Conservation (phyloP, 768 basidiomycete genomes). For the Rhodosporidiobolus sp. region DNA sequence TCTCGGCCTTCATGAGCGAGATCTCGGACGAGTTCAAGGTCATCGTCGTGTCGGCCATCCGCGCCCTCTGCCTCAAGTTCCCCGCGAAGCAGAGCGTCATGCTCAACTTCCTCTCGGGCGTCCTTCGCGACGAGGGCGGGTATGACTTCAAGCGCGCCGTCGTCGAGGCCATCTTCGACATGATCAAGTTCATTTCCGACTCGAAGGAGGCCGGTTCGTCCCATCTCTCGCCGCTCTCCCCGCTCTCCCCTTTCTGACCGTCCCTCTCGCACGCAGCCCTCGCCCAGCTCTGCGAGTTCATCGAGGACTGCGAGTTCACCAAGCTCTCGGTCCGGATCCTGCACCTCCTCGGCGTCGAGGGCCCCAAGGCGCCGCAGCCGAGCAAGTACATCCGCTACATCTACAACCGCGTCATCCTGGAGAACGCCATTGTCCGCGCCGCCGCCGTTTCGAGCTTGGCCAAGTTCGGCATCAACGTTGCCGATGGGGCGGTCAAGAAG, state of each 20-base stretch:
- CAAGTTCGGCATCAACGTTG: slow-evolving; percentile 90
- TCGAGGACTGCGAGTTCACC: slow-evolving; percentile 99
- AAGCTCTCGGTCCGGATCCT: slow-evolving; percentile 96
- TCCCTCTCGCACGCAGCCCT: slow-evolving; percentile 58
- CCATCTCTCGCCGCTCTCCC: background rate
- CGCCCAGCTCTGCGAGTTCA: slow-evolving; percentile 97
- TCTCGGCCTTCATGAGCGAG: slow-evolving; percentile 96
- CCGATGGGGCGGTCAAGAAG: slow-evolving; percentile 70
- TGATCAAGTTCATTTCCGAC: slow-evolving; percentile 96
- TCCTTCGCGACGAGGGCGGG: slow-evolving; percentile 95
- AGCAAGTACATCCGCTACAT: slow-evolving; percentile 99
- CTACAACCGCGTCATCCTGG: slow-evolving; percentile 97
- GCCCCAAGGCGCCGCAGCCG: slow-evolving; percentile 91
- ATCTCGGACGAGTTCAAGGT: slow-evolving; percentile 99
- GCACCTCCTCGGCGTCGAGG: slow-evolving; percentile 90
- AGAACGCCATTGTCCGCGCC: slow-evolving; percentile 95
- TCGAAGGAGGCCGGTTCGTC: slow-evolving; percentile 77
- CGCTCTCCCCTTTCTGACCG: background rate
- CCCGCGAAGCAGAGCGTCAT: slow-evolving; percentile 93
- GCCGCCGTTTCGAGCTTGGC: slow-evolving; percentile 92
- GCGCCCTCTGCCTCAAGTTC: slow-evolving; percentile 97
- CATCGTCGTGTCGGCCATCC: slow-evolving; percentile 97
- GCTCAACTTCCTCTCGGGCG: slow-evolving; percentile 94
- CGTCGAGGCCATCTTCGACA: slow-evolving; percentile 99
- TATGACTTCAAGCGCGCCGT: slow-evolving; percentile 99